Conservation (phyloP, 2,329 filamentous ascomycete genomes). For the Clarireedia paspali region DNA sequence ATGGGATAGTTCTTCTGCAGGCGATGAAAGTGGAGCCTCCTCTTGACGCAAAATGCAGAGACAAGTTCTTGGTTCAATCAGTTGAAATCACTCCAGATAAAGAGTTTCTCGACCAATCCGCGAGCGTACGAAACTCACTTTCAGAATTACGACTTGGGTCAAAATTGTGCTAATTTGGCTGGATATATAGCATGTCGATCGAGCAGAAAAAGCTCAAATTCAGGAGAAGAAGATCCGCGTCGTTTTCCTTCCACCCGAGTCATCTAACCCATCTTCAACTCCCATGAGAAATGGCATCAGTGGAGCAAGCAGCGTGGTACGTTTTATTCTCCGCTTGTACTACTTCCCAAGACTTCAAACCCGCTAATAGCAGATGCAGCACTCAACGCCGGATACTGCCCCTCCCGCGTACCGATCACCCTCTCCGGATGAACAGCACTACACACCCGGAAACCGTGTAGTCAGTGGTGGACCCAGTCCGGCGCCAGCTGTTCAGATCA, state of each 20-base stretch:
- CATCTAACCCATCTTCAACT: conserved; percentile 24
- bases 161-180: not conserved
- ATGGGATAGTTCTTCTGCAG: conserved; percentile 72
- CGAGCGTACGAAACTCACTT: conserved; percentile 57
- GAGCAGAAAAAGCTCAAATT: conserved; percentile 66
- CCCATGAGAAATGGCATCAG: conserved; percentile 25
- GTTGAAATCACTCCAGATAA: conserved; percentile 76
- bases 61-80: conserved; percentile 97
- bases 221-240: conserved; percentile 96
- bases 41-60: conserved; percentile 79
- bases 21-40: conserved; percentile 96
- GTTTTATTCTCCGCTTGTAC: conserved; percentile 5
- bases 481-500: conserved; percentile 33
- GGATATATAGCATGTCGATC: conserved; percentile 64
- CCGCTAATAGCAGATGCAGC: conserved; percentile 9
- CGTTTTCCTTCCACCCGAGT: conserved; percentile 64
- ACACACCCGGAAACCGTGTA: conserved; percentile 28
- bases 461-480: conserved; percentile 20
- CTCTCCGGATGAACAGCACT: conserved; percentile 33
- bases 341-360: not conserved
- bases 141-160: not conserved
- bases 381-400: conserved; percentile 18
- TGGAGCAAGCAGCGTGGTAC: conserved; percentile 19
- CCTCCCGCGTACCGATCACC: conserved; percentile 49
- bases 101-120: conserved; percentile 71